Evolutionary conservation across 345 rosid genomes (phyloP).

Genomic region (Dipteronia sinensis): DNA sequence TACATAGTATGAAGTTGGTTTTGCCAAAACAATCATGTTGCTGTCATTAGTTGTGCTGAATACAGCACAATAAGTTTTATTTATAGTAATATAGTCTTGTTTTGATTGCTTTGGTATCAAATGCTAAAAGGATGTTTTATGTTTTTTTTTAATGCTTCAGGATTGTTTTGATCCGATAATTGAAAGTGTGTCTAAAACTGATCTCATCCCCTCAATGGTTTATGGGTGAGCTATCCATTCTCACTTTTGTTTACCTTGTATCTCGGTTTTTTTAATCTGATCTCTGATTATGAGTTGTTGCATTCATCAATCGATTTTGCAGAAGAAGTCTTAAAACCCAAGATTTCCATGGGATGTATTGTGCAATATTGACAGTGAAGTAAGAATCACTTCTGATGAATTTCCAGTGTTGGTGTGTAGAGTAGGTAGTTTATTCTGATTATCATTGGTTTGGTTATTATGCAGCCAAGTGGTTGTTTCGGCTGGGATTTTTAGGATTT

Average conservation of each 20-base stretch:
- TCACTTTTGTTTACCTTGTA: not conserved
- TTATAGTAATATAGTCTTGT: not conserved
- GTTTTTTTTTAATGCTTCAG: conserved; percentile 28
- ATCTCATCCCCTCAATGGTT: conserved; percentile 86
- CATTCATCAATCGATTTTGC: conserved; percentile 21
- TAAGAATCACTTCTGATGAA: conserved; percentile 38
- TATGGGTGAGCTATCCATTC: conserved; percentile 58
- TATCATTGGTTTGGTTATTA: conserved; percentile 1
- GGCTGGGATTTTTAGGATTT: conserved; percentile 74
- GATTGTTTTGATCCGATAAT: conserved; percentile 89
- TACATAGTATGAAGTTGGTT: not conserved
- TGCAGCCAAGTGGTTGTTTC: conserved; percentile 82
- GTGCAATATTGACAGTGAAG: conserved; percentile 81
- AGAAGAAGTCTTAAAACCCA: conserved; percentile 64
- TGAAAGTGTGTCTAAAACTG: conserved; percentile 57
- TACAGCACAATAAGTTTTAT: conserved; percentile 4
- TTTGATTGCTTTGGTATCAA: not conserved
- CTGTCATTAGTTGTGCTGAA: not conserved
- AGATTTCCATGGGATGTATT: conserved; percentile 86
- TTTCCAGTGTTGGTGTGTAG: not conserved
- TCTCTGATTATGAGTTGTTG: conserved; percentile 9
- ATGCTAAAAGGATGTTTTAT: conserved; percentile 22
- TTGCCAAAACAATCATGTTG: not conserved
- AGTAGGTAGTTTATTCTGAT: not conserved
- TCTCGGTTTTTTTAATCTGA: not conserved